Evolutionary conservation across 2,329 filamentous ascomycete genomes (phyloP).

Genomic region (Penicillium sp.): DNA sequence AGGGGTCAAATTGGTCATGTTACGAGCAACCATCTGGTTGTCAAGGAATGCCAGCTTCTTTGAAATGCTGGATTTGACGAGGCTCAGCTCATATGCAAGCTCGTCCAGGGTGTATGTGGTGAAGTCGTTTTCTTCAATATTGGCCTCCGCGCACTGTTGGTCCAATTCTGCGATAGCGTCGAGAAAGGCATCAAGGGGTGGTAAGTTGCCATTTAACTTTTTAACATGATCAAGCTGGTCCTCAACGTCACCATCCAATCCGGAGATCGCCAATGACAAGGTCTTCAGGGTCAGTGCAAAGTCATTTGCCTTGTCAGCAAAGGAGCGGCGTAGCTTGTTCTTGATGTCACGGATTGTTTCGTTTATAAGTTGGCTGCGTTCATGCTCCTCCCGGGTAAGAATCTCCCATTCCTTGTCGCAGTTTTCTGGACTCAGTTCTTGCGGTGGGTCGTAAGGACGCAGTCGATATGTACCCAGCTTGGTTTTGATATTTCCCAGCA

Average conservation of each 20-base stretch:
- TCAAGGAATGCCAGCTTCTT: constrained; percentile 97
- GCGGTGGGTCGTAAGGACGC: constrained; percentile 84
- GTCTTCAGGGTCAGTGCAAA: constrained; percentile 95
- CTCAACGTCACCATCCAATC: constrained; percentile 94
- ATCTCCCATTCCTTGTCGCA: constrained; percentile 79
- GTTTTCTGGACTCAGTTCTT: constrained; percentile 75
- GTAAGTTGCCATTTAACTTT: constrained; percentile 78
- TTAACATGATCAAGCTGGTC: constrained; percentile 88
- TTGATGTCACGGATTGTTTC: constrained; percentile 99
- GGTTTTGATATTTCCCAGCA: constrained; percentile 97
- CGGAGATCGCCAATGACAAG: constrained; percentile 89
- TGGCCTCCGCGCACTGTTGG: constrained; percentile 87
- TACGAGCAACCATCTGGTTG: constrained; percentile 96
- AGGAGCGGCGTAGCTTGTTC: constrained; percentile 84
- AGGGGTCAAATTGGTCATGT: constrained; percentile 97
- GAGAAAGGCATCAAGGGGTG: constrained; percentile 87
- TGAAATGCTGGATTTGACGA: constrained; percentile 87
- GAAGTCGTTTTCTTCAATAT: constrained; percentile 99
- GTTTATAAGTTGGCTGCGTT: constrained; percentile 89
- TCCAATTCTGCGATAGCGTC: constrained; percentile 84
- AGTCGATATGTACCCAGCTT: constrained; percentile 94
- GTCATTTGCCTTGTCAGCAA: constrained; percentile 97
- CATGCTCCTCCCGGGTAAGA: constrained; percentile 80
- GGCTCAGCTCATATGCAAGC: constrained; percentile 84
- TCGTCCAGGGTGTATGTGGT: constrained; percentile 99